These are phyloP conservation scores for Aureobasidium sp. DNA, from an alignment of 2,329 filamentous ascomycete genomes.

Conservation along the genomic window DNA sequence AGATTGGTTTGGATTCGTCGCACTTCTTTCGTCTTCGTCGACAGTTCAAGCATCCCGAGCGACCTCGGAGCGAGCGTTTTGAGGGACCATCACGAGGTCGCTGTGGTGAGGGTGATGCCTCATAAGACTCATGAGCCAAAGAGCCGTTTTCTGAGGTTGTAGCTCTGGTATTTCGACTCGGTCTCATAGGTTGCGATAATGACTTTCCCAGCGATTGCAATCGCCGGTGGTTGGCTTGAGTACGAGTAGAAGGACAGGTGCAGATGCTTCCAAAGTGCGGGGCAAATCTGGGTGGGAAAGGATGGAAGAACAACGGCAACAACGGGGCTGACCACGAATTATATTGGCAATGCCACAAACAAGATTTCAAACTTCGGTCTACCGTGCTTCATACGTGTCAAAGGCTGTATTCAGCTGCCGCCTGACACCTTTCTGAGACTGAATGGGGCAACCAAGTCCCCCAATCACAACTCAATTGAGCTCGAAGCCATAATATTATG, in stretches of 20 bases:
- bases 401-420: neutral
- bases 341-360: neutral
- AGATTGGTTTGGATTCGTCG: constrained; percentile 28
- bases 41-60: constrained; percentile 30
- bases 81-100: neutral
- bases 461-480: no score
- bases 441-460: no score
- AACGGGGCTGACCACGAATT: neutral
- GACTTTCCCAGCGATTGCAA: neutral
- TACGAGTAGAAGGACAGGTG: neutral
- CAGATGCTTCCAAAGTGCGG: neutral
- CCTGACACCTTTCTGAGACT: neutral
- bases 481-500: neutral
- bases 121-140: neutral
- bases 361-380: neutral
- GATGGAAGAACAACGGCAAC: neutral
- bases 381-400: neutral
- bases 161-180: neutral
- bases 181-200: neutral
- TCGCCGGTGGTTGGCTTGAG: neutral
- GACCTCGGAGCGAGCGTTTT: constrained; percentile 19
- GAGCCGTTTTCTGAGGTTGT: neutral
- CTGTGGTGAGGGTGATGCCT: neutral
- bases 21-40: constrained; percentile 28
- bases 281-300: neutral